Conservation (phyloP, 345 rosid genomes). For the Carallia brachiata region DNA sequence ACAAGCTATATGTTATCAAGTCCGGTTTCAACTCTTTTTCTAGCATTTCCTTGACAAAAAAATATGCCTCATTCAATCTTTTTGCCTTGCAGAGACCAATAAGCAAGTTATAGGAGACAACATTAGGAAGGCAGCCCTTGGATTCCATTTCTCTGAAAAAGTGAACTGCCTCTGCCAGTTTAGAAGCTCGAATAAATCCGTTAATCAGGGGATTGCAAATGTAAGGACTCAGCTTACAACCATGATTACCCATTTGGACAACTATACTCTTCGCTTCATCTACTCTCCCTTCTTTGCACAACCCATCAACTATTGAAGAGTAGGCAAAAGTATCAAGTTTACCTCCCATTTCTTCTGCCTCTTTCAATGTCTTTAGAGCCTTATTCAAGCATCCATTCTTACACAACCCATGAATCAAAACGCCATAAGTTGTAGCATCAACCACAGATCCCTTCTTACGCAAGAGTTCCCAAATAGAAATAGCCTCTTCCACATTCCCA, state of each 20-base stretch:
- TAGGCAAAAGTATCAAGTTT: constrained; percentile 60
- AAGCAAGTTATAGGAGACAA: constrained; percentile 69
- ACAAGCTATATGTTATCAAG: constrained; percentile 67
- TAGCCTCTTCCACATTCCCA: constrained; percentile 63
- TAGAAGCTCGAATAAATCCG: constrained; percentile 62
- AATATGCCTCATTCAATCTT: constrained; percentile 62
- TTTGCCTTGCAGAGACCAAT: constrained; percentile 78
- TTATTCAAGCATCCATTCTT: constrained; percentile 67
- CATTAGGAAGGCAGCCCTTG: constrained; percentile 45
- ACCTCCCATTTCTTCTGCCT: constrained; percentile 44
- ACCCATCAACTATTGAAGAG: constrained; percentile 68
- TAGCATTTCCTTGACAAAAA: constrained; percentile 71
- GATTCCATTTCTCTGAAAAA: constrained; percentile 55
- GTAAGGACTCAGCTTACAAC: constrained; percentile 49
- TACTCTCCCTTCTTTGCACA: constrained; percentile 69
- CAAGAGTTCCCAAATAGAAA: constrained; percentile 60
- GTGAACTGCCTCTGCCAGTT: constrained; percentile 55
- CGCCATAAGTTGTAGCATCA: constrained; percentile 60
- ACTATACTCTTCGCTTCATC: constrained; percentile 60
- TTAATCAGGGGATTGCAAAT: constrained; percentile 62
- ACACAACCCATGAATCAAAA: constrained; percentile 77
- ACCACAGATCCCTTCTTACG: constrained; percentile 45
- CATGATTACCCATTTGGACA: constrained; percentile 43
- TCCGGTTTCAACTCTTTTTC: constrained; percentile 69
- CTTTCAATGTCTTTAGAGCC: constrained; percentile 58